Evolutionary conservation across 495 filamentous ascomycete genomes (phyloP).

Genomic region (Trichocladium antarcticum): DNA sequence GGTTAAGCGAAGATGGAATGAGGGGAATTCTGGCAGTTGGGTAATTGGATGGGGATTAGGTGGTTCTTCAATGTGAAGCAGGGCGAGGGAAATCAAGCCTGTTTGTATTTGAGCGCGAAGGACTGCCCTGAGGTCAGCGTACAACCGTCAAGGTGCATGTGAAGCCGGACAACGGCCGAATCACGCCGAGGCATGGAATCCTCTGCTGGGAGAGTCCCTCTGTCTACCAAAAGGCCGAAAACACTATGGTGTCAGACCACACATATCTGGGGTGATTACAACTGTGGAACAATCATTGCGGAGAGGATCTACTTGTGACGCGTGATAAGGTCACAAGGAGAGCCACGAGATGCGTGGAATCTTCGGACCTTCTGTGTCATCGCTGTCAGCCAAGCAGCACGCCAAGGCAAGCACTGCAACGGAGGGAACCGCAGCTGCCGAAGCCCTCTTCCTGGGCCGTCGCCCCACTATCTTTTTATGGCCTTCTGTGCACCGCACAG

Average conservation of each 20-base stretch:
- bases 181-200: conserved; percentile 16
- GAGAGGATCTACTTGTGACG: conserved; percentile 2
- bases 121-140: conserved; percentile 4
- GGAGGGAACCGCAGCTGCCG: neutral
- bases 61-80: neutral
- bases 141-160: conserved; percentile 13
- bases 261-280: conserved; percentile 1
- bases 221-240: neutral
- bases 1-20: neutral
- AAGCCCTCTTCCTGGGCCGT: no score
- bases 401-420: neutral
- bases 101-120: neutral
- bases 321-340: neutral
- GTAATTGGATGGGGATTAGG: no score
- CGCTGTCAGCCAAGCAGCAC: no score
- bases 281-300: conserved; percentile 1
- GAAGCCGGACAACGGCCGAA: conserved; percentile 16
- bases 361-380: neutral
- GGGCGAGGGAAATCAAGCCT: neutral
- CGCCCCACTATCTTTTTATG: no score
- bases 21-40: neutral
- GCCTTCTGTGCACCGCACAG: no score
- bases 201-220: no score
- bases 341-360: neutral
- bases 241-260: neutral